Conservation (phyloP, 768 basidiomycete species). For the Psilocybe sp. region DNA sequence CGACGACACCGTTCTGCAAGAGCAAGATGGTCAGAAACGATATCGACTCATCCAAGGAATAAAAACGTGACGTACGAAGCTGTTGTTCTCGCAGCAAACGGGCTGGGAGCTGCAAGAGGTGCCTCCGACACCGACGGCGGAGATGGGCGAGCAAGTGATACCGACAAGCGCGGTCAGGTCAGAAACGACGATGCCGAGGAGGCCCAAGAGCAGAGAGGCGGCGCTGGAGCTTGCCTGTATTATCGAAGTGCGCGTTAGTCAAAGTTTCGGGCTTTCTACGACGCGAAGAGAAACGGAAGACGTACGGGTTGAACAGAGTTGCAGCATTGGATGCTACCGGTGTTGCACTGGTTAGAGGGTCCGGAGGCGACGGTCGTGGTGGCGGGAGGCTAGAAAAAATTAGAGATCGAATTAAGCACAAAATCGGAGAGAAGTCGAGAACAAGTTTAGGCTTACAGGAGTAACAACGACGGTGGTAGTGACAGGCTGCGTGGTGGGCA, state of each 20-base stretch:
- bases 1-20: constrained; percentile 30
- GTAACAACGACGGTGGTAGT: not conserved
- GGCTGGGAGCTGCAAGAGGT: constrained; percentile 28
- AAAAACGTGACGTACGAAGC: constrained; percentile 25
- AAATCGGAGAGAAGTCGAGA: no score
- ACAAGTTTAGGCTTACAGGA: not conserved
- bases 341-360: constrained; percentile 16
- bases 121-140: constrained; percentile 20
- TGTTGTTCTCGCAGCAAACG: constrained; percentile 36
- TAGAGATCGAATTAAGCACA: no score
- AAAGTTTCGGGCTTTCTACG: constrained; percentile 2
- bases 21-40: not conserved
- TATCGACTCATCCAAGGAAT: not conserved
- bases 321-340: constrained; percentile 26
- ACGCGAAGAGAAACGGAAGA: not conserved
- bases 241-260: no score
- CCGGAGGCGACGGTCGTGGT: no score
- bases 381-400: no score
- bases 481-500: not conserved
- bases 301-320: constrained; percentile 17
- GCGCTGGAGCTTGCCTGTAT: constrained; percentile 1
- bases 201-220: constrained; percentile 18
- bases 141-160: constrained; percentile 29
- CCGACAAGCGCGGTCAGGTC: constrained; percentile 20
- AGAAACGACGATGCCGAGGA: constrained; percentile 22